Conservation (phyloP, 768 basidiomycete genomes). For the Suillus plorans region DNA sequence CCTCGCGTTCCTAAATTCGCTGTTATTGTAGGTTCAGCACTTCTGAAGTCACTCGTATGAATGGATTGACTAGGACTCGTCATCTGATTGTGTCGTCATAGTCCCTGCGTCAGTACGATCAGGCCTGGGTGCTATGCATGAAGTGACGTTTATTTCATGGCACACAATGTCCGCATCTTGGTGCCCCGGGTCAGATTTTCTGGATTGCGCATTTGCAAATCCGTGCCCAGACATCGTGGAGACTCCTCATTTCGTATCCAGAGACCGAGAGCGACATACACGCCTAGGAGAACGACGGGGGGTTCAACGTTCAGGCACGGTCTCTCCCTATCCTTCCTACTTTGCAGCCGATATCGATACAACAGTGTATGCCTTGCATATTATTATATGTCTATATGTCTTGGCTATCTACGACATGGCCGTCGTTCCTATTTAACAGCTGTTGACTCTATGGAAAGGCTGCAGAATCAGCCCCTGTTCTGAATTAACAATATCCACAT, state of each 20-base stretch:
- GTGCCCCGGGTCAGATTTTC: background rate
- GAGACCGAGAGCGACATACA: background rate
- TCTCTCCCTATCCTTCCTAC: background rate
- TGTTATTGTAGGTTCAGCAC: background rate
- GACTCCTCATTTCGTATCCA: background rate
- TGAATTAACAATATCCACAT: background rate
- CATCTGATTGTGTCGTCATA: background rate
- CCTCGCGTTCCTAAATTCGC: background rate
- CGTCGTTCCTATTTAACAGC: background rate
- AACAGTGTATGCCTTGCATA: background rate
- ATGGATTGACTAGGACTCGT: background rate
- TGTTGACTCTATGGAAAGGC: background rate
- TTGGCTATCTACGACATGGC: background rate
- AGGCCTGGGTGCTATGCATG: background rate
- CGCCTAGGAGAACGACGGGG: conserved; percentile 26
- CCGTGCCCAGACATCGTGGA: background rate
- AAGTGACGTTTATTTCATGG: background rate
- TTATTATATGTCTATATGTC: background rate
- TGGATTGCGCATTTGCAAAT: background rate
- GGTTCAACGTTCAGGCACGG: conserved; percentile 61
- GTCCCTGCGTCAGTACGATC: background rate
- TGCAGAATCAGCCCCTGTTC: background rate
- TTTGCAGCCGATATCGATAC: background rate
- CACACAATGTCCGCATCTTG: background rate
- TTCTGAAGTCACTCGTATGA: background rate